These are phyloP conservation scores for Mariannaea elegans DNA, from an alignment of 2,329 filamentous ascomycete species.

Conservation along the genomic window DNA sequence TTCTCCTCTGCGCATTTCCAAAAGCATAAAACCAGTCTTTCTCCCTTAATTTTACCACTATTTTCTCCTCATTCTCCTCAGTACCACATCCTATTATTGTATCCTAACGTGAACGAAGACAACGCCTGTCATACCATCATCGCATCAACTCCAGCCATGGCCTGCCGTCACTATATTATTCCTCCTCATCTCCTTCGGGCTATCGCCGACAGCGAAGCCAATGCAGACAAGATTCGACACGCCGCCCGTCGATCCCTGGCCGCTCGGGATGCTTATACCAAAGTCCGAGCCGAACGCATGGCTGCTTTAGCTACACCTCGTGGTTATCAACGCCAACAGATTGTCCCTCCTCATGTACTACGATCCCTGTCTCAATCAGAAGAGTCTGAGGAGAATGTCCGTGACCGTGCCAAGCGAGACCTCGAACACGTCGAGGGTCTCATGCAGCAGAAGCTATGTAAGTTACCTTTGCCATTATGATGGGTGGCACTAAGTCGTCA, in stretches of 20 bases:
- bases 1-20: neutral
- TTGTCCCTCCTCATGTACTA: slow-evolving; percentile 53
- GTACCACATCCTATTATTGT: neutral
- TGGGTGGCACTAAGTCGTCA: neutral
- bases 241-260: slow-evolving; percentile 48
- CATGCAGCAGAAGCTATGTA: slow-evolving; percentile 37
- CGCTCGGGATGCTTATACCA: slow-evolving; percentile 43
- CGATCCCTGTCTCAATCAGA: slow-evolving; percentile 49
- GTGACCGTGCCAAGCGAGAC: slow-evolving; percentile 48
- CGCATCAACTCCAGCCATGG: slow-evolving; percentile 14
- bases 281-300: slow-evolving; percentile 47
- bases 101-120: neutral
- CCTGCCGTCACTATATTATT: slow-evolving; percentile 51
- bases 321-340: slow-evolving; percentile 41
- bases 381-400: slow-evolving; percentile 50
- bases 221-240: slow-evolving; percentile 47
- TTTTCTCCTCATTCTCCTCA: neutral
- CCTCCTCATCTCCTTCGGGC: slow-evolving; percentile 56
- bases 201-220: slow-evolving; percentile 51
- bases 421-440: slow-evolving; percentile 48
- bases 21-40: neutral
- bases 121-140: neutral
- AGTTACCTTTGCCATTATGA: slow-evolving; percentile 7
- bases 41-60: neutral
- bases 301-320: slow-evolving; percentile 46